Evolutionary conservation across 2,329 filamentous ascomycete genomes (phyloP).

Genomic region (Xenosphaeropsis pyriputrescens): DNA sequence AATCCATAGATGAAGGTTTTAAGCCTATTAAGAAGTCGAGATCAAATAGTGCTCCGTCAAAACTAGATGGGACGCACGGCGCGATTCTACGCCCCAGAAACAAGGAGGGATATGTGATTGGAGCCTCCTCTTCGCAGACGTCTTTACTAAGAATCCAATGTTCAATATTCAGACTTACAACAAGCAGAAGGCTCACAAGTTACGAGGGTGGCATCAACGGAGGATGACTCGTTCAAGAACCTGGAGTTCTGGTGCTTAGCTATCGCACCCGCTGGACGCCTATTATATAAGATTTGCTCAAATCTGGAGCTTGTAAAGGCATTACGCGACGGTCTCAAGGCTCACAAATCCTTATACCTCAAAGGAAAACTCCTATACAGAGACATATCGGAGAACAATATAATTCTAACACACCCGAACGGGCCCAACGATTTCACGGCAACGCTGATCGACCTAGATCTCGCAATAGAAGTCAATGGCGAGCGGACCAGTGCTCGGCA

Average conservation of each 20-base stretch:
- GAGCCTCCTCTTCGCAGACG: no score
- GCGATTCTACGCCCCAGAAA: no score
- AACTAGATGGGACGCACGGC: no score
- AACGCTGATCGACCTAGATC: conserved; percentile 20
- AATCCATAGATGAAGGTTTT: no score
- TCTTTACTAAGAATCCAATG: no score
- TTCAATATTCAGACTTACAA: no score
- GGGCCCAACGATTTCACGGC: conserved; percentile 11
- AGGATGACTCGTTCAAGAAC: conserved; percentile 11
- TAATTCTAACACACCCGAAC: conserved; percentile 18
- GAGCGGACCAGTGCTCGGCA: conserved; percentile 9
- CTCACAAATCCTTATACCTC: conserved; percentile 17
- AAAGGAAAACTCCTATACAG: conserved; percentile 18
- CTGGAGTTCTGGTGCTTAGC: conserved; percentile 14
- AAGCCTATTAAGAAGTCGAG: no score
- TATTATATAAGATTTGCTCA: conserved; percentile 12
- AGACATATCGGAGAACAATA: conserved; percentile 20
- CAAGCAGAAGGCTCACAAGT: no score
- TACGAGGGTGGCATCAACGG: no score
- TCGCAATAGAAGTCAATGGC: conserved; percentile 11
- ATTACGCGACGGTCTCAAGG: conserved; percentile 19
- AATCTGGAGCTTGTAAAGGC: conserved; percentile 17
- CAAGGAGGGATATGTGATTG: no score
- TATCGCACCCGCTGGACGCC: conserved; percentile 14
- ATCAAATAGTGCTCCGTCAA: no score